A percentile compares a stretch with the other conserved stretches of the same genome.
phyloP scores from a whole-genome alignment of 1,284 basidiomycete genomes.

The Fistulinella cinereoalba region DNA sequence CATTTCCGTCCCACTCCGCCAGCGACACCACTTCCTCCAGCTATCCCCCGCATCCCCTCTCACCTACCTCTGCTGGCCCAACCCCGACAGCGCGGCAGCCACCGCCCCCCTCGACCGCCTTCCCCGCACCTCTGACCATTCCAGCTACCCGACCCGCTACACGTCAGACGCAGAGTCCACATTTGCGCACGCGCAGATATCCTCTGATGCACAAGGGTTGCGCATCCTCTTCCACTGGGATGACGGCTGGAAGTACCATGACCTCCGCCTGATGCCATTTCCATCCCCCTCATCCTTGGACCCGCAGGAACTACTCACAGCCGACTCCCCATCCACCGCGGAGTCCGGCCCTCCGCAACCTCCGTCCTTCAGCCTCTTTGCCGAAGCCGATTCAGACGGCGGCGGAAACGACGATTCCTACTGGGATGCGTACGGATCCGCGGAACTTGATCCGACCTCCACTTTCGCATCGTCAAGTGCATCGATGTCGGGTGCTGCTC shows the following conservation, averaged over 20 bases:
- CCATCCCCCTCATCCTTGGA: conserved; percentile 48
- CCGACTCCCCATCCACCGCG: background rate
- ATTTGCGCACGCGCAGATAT: conserved; percentile 61
- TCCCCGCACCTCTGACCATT: conserved; percentile 29
- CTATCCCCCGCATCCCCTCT: conserved; percentile 48
- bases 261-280: conserved; percentile 69
- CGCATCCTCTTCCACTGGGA: conserved; percentile 71
- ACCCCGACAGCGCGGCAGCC: conserved; percentile 36
- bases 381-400: conserved; percentile 16
- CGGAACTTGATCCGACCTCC: conserved; percentile 31
- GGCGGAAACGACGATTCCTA: conserved; percentile 53
- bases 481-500: background rate
- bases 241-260: conserved; percentile 66
- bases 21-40: conserved; percentile 64
- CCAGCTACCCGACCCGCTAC: conserved; percentile 49
- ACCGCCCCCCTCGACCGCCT: conserved; percentile 48
- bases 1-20: conserved; percentile 54
- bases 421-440: conserved; percentile 59
- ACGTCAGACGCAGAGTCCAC: conserved; percentile 56
- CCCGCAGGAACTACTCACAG: conserved; percentile 38
- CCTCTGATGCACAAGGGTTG: conserved; percentile 39
- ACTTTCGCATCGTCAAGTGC: conserved; percentile 1
- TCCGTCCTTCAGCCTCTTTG: conserved; percentile 13
- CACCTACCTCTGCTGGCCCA: conserved; percentile 69
- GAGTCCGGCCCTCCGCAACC: background rate